These are phyloP conservation scores for Nemophila menziesii DNA, from an alignment of 257 asterid species.

Conservation along the genomic window DNA sequence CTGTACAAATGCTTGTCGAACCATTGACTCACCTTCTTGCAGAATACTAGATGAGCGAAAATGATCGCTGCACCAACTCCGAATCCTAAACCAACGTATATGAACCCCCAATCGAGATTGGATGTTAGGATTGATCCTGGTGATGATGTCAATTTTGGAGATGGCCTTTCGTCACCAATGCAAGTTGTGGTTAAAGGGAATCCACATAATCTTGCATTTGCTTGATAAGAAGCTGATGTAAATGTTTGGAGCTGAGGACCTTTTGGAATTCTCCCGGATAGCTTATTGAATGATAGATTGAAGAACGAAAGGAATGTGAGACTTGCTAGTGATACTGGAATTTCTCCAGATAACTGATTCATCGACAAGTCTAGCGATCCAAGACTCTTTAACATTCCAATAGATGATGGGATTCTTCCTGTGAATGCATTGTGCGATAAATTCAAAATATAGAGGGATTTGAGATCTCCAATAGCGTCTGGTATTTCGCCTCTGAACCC, in stretches of 20 bases:
- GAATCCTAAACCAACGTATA: constrained; percentile 40
- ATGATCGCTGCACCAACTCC: constrained; percentile 44
- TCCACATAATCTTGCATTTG: constrained; percentile 41
- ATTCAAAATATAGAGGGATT: constrained; percentile 42
- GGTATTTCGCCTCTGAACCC: constrained; percentile 40
- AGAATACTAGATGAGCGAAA: constrained; percentile 38
- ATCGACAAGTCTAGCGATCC: constrained; percentile 41
- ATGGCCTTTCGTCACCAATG: too few species aligned
- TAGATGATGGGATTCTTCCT: constrained; percentile 35
- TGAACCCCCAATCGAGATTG: constrained; percentile 37
- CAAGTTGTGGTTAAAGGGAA: constrained; percentile 22
- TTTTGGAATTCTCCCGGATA: constrained; percentile 31
- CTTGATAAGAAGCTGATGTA: constrained; percentile 17
- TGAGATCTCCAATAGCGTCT: constrained; percentile 28
- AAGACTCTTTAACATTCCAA: constrained; percentile 41
- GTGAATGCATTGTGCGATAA: constrained; percentile 38
- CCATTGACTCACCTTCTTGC: constrained; percentile 31
- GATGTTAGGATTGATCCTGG: not conserved
- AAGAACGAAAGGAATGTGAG: constrained; percentile 38
- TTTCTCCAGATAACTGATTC: constrained; percentile 26
- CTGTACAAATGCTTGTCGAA: constrained; percentile 19
- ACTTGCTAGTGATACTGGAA: constrained; percentile 26
- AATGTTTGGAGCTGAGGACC: constrained; percentile 29
- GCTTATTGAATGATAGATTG: constrained; percentile 34
- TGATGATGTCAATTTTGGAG: not conserved